Evolutionary conservation across 2,329 filamentous ascomycete species (phyloP), one percentile per base, ranked within the genome.

Genomic region (Aphanoascus verrucosus): DNA sequence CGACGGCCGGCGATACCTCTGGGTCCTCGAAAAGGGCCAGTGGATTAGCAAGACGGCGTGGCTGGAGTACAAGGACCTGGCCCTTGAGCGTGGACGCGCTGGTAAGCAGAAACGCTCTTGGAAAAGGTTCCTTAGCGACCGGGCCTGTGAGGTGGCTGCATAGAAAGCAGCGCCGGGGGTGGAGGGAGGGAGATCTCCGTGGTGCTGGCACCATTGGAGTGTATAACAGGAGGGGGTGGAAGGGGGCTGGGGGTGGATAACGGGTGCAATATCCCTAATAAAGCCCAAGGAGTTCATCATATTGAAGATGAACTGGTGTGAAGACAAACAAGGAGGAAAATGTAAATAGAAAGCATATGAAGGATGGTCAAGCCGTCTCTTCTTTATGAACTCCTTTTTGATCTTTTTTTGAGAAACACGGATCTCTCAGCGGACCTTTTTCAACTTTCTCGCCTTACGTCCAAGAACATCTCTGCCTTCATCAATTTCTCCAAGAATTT

Each of bases 391-490:
- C 8, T 40, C 8, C 15, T 5, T 5, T 31, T 49, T 35, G 23
- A 4, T 28, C 23, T 4, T 28, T 28, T 12, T 8, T 28, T 20
- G 35, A 23, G 8, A 19, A 6, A 15, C 37, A 32, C 38, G n/a
- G 5, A 20, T 19, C 14, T 42, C 48, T 59, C 58, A 70, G 52
- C 67, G 64, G 32, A 68, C 63, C 60, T 72, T 72, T 61, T 72
- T 72, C 59, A 74, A 56, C 62, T 69, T 74, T 56, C 69, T 76
- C 61, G 73, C 75, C 60, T 80, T 75, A 74, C 94, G 93, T n/a
- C 93, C 93, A 53, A 86, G 82, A 4, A 96, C 88, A 71, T 97
- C 90, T 62, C 85, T 84, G 9, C 87, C 85, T 70, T 97, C 88
- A 67, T 96, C 93, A 59, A 97, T 88, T 69, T 94, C 88, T 61